Evolutionary conservation across 2,329 filamentous ascomycete genomes (phyloP).

Genomic region (Onygenales sp.): DNA sequence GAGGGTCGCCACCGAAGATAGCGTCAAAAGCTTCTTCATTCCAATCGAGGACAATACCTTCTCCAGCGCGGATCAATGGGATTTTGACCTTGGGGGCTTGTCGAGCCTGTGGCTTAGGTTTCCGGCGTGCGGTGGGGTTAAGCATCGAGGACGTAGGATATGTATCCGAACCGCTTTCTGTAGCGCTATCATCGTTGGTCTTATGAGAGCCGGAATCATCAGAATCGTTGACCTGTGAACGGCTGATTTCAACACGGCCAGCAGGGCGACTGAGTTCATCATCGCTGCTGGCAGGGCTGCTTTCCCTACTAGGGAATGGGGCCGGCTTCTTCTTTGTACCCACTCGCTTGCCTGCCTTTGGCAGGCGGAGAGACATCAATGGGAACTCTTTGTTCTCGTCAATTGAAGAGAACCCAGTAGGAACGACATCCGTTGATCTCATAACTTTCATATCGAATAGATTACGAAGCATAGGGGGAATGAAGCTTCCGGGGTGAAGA

Average conservation of each 20-base stretch:
- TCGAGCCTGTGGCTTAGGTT: not conserved
- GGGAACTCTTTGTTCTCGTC: slow-evolving; percentile 52
- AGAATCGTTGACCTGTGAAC: slow-evolving; percentile 10
- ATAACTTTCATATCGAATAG: slow-evolving; percentile 72
- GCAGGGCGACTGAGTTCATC: slow-evolving; percentile 21
- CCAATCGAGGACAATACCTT: slow-evolving; percentile 86
- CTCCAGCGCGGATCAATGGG: slow-evolving; percentile 66
- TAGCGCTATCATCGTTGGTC: slow-evolving; percentile 18
- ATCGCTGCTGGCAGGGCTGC: slow-evolving; percentile 21
- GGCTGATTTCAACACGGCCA: slow-evolving; percentile 7
- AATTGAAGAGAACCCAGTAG: slow-evolving; percentile 59
- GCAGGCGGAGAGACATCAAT: slow-evolving; percentile 40
- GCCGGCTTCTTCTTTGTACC: slow-evolving; percentile 8
- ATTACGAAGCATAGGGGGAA: slow-evolving; percentile 56
- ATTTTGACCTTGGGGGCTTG: not conserved
- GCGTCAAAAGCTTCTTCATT: slow-evolving; percentile 57
- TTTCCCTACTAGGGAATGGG: slow-evolving; percentile 8
- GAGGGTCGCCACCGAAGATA: slow-evolving; percentile 49
- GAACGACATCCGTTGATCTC: slow-evolving; percentile 48
- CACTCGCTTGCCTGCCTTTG: slow-evolving; percentile 15
- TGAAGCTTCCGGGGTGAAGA: slow-evolving; percentile 44
- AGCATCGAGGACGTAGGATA: slow-evolving; percentile 7
- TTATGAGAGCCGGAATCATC: slow-evolving; percentile 13
- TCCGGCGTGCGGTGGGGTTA: not conserved
- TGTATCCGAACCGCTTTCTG: slow-evolving; percentile 23